Evolutionary conservation across 1,284 basidiomycete genomes (phyloP).

Genomic region (Ustilago nuda): DNA sequence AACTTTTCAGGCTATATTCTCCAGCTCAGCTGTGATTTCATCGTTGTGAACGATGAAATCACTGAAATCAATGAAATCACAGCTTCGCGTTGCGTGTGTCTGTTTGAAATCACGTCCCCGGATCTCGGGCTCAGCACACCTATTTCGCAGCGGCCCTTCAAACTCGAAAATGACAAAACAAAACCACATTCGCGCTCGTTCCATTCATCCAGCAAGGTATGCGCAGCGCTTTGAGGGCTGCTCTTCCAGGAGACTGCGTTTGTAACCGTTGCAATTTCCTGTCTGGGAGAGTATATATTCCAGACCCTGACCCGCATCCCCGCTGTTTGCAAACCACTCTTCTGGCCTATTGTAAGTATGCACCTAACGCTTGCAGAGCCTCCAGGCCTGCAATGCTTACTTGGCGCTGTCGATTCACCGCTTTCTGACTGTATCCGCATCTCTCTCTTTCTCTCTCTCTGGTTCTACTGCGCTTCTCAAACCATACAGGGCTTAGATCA

Average conservation of each 20-base stretch:
- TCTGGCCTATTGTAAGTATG: constrained; percentile 56
- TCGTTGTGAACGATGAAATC: constrained; percentile 10
- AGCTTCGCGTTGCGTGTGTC: constrained; percentile 5
- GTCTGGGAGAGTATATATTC: constrained; percentile 40
- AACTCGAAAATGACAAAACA: constrained; percentile 24
- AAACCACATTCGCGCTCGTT: no score
- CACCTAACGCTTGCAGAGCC: constrained; percentile 5
- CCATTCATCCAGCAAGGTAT: neutral
- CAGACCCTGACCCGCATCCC: constrained; percentile 23
- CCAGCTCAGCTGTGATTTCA: constrained; percentile 5
- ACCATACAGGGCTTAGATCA: constrained; percentile 60
- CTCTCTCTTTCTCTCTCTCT: neutral
- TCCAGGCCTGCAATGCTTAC: neutral
- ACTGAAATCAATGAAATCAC: constrained; percentile 46
- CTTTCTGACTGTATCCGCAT: constrained; percentile 25
- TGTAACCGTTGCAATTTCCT: constrained; percentile 9
- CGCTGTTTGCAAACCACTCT: constrained; percentile 23
- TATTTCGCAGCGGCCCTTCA: constrained; percentile 22
- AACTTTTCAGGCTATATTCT: neutral
- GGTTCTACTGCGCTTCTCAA: neutral
- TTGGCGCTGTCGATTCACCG: neutral
- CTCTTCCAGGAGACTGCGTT: neutral
- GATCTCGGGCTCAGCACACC: constrained; percentile 13
- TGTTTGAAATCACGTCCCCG: neutral
- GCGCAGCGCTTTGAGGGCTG: constrained; percentile 1